These are phyloP conservation scores for Xylariaceae sp. DNA, from an alignment of 2,329 filamentous ascomycete species.

Conservation along the genomic window DNA sequence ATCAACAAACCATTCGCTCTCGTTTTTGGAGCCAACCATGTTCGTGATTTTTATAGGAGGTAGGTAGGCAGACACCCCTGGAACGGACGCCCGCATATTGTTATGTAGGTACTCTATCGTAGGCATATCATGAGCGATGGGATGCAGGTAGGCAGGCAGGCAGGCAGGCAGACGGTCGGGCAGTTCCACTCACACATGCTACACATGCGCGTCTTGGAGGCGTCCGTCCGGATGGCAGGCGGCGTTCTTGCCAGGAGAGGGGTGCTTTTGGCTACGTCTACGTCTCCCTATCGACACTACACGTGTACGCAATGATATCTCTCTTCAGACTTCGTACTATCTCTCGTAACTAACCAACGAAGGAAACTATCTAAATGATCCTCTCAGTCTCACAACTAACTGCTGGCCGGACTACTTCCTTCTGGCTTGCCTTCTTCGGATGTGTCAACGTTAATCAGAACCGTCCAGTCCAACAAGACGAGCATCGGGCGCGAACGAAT, in stretches of 20 bases:
- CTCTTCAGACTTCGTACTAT: not conserved
- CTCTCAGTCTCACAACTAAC: too few relatives aligned
- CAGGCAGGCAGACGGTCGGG: slow-evolving; percentile 18
- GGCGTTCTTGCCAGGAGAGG: slow-evolving; percentile 3
- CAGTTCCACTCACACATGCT: slow-evolving; percentile 17
- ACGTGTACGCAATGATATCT: slow-evolving; percentile 12
- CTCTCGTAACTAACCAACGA: not conserved
- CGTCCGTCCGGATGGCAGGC: slow-evolving; percentile 22
- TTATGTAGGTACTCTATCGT: not conserved
- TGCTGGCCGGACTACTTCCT: not conserved
- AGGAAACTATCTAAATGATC: too few relatives aligned
- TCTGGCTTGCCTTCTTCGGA: slow-evolving; percentile 10
- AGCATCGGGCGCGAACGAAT: slow-evolving; percentile 23
- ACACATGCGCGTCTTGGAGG: slow-evolving; percentile 18
- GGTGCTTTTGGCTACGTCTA: not conserved
- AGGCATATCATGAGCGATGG: slow-evolving; percentile 7
- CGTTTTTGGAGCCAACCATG: not conserved
- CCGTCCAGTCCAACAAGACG: slow-evolving; percentile 21
- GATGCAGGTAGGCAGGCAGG: slow-evolving; percentile 12
- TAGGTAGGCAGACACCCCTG: not conserved
- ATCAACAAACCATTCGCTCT: too few relatives aligned
- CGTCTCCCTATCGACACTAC: not conserved
- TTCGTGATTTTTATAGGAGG: not conserved
- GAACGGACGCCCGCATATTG: slow-evolving; percentile 16
- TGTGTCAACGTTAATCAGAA: slow-evolving; percentile 26